Evolutionary conservation across 495 filamentous ascomycete genomes (phyloP).

Genomic region (Thermochaetoides thermophila): DNA sequence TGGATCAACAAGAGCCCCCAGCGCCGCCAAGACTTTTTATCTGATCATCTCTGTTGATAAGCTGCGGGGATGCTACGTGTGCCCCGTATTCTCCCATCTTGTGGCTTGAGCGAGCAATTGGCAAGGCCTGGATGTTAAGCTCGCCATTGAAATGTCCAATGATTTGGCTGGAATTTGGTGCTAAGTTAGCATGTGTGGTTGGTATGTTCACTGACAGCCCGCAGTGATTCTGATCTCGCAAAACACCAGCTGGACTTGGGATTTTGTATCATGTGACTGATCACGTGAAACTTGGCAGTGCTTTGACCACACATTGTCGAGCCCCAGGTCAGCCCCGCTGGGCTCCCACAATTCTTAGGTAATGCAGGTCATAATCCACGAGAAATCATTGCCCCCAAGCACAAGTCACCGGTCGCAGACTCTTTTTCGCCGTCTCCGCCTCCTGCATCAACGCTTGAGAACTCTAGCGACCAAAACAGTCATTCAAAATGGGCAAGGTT

Average conservation of each 20-base stretch:
- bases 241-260: too few species aligned
- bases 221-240: too few species aligned
- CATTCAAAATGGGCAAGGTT: constrained; percentile 26
- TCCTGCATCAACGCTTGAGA: constrained; percentile 5
- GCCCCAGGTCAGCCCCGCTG: constrained; percentile 17
- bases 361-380: constrained; percentile 11
- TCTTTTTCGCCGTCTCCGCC: constrained; percentile 3
- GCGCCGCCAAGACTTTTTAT: constrained; percentile 8
- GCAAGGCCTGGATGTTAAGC: not conserved
- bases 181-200: too few species aligned
- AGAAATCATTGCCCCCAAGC: constrained; percentile 6
- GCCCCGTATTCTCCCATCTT: too few species aligned
- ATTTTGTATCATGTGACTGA: constrained; percentile 2
- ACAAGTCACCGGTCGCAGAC: constrained; percentile 2
- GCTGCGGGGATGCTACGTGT: not conserved
- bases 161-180: too few species aligned
- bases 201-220: too few species aligned
- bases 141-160: not conserved
- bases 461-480: constrained; percentile 9
- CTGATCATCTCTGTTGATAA: constrained; percentile 5
- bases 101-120: too few species aligned
- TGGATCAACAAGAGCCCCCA: too few species aligned
- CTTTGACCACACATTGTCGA: not conserved
- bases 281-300: constrained; percentile 1
- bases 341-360: constrained; percentile 17